These are phyloP conservation scores for Gaillardinia entomophila DNA, from an alignment of 805 yeast species.

Conservation along the genomic window DNA sequence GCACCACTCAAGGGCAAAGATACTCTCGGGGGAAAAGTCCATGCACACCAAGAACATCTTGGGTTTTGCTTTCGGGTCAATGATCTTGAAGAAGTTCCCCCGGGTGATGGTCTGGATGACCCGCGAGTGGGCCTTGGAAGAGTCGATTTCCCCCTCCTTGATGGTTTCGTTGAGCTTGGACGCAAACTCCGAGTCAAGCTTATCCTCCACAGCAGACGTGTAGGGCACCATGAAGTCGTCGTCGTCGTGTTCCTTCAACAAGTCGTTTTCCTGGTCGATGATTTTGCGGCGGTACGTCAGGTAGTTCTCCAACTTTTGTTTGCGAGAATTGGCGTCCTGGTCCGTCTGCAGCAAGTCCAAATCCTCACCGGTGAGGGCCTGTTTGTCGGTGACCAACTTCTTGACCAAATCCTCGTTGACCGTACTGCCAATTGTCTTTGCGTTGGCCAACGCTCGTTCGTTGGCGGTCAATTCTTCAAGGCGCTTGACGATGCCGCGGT, in stretches of 20 bases:
- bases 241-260: constrained; percentile 9
- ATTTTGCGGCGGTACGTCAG: constrained; percentile 54
- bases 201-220: constrained; percentile 63
- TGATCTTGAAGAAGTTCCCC: constrained; percentile 55
- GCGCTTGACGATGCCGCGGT: constrained; percentile 43
- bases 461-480: constrained; percentile 53
- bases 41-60: constrained; percentile 70
- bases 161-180: constrained; percentile 47
- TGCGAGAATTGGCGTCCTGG: constrained; percentile 44
- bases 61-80: constrained; percentile 38
- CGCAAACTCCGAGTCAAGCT: constrained; percentile 56
- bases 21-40: constrained; percentile 79
- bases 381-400: constrained; percentile 30
- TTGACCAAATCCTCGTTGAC: constrained; percentile 29
- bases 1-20: constrained; percentile 82
- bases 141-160: constrained; percentile 49
- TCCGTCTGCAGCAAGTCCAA: constrained; percentile 39
- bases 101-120: constrained; percentile 67
- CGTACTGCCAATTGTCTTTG: constrained; percentile 36
- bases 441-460: constrained; percentile 56
- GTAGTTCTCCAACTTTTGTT: constrained; percentile 50
- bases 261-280: constrained; percentile 50
- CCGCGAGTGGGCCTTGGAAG: constrained; percentile 47
- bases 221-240: constrained; percentile 50
- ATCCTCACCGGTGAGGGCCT: constrained; percentile 31